Percentiles rank a stretch among this genome's conserved stretches.
These are phyloP conservation scores for Alternaria ventricosa DNA, from an alignment of 2,329 filamentous ascomycete species.

Conservation along the genomic window DNA sequence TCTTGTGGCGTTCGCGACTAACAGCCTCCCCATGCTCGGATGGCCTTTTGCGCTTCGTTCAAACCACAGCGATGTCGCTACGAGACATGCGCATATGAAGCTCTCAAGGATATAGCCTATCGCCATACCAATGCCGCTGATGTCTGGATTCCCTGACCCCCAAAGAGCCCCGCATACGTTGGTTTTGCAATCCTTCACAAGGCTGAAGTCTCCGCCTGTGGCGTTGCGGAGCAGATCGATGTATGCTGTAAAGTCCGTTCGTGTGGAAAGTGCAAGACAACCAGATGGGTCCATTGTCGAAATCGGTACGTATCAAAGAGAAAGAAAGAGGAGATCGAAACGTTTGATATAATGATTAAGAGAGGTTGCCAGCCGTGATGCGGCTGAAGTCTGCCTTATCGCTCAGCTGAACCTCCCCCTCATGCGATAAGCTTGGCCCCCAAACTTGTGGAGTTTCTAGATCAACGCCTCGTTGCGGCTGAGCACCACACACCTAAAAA, in stretches of 20 bases:
- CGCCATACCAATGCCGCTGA: conserved; percentile 30
- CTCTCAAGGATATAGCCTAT: conserved; percentile 29
- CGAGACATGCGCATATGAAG: conserved; percentile 11
- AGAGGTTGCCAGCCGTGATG: not conserved
- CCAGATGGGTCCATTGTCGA: not conserved
- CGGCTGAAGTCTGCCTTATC: not conserved
- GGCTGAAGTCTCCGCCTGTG: conserved; percentile 18
- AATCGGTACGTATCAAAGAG: not conserved
- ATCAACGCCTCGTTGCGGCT: not conserved
- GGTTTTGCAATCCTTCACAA: conserved; percentile 15
- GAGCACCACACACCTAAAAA: not conserved
- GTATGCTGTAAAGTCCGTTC: conserved; percentile 19
- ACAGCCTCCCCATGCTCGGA: not conserved
- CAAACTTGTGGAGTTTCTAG: not conserved
- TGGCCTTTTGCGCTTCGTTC: not conserved
- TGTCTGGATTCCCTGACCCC: conserved; percentile 32
- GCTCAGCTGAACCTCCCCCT: not conserved
- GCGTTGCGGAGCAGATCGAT: conserved; percentile 15
- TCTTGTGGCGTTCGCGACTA: conserved; percentile 3
- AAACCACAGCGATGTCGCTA: not conserved
- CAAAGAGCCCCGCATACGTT: conserved; percentile 31
- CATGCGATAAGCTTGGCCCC: not conserved
- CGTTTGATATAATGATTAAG: not conserved
- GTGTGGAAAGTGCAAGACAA: not conserved
- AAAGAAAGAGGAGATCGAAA: not conserved